Evolutionary conservation across 768 basidiomycete species (phyloP).

Genomic region (Trametes cinnabarina): DNA sequence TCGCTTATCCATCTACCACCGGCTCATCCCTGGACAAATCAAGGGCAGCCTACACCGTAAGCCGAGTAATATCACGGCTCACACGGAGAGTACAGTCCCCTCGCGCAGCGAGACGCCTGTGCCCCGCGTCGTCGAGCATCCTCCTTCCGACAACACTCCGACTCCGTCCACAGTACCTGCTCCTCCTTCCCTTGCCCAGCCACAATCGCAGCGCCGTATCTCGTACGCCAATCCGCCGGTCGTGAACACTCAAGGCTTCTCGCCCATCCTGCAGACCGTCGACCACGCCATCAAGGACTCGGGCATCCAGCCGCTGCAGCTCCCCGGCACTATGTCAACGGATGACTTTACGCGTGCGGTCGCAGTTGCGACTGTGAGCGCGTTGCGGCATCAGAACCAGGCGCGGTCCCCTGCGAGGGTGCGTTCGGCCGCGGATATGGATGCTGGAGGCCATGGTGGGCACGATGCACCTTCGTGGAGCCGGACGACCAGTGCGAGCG

Average conservation of each 20-base stretch:
- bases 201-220: conserved; percentile 33
- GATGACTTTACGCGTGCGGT: conserved; percentile 94
- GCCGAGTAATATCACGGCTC: conserved; percentile 40
- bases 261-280: conserved; percentile 76
- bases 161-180: conserved; percentile 28
- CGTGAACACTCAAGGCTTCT: conserved; percentile 38
- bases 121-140: conserved; percentile 2
- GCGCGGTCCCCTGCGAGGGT: conserved; percentile 47
- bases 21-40: conserved; percentile 40
- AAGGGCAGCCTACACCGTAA: conserved; percentile 40
- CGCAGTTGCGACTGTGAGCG: conserved; percentile 90
- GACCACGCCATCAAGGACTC: conserved; percentile 71
- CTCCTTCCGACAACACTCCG: background rate
- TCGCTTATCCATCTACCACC: conserved; percentile 67
- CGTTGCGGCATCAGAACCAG: conserved; percentile 74
- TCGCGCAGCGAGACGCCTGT: conserved; percentile 41
- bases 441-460: conserved; percentile 65
- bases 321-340: conserved; percentile 67
- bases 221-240: conserved; percentile 48
- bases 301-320: conserved; percentile 44
- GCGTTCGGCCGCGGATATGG: conserved; percentile 41
- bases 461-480: conserved; percentile 99
- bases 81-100: conserved; percentile 29
- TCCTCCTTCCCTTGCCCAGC: background rate
- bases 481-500: conserved; percentile 82